Evolutionary conservation across 441 rosid genomes (phyloP), one percentile per base, ranked within the genome.

Genomic region (Gossypium laxum): DNA sequence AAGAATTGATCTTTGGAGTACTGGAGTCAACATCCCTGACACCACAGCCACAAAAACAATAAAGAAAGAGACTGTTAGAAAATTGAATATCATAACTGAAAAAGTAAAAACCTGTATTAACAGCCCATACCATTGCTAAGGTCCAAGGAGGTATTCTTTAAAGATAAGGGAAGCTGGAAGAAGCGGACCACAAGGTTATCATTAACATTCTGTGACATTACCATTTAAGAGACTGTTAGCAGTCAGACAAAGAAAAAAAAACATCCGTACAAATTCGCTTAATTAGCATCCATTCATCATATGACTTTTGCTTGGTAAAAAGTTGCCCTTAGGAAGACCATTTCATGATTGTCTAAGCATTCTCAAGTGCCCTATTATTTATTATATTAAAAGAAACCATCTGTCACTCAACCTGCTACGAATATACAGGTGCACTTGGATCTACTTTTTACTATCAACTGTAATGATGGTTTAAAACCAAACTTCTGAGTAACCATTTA

Each of bases 161-260:
- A 85, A 30, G 96, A 91, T 62, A 91, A 78, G 21, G 90, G 82
- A 76, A 92, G 95, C 85, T 95, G 99, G 80, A 95, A 92, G 87
- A 85, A 83, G 72, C 91, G 82, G 48, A 84, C 78, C 58, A 89
- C 82, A 59, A 87, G 82, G 80, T 73, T 83, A 60, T 82, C 89
- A 73, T 80, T 85, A 17, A 85, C 78, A 76, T 84, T 87, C 98
- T 95, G 98, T 75, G 77, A 65, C 59, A 74, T 65, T 48, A 57
- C 32, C 74, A 54, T 51, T 73, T 60, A 41, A 26, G 26, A 28
- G 19, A 52, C 7, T 10, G 22, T 70, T 18, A 45, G 15, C 17
- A 14, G 38, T 6, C 68, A 14, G n/a, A 41, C 24, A 6, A 48
- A 67, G 19, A 4, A 34, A 17, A 3, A 22, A 12, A 5, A 71